A percentile compares a stretch with the other conserved stretches of the same genome.
Conservation (phyloP, 768 basidiomycete genomes). For the Podaxis sp. region DNA sequence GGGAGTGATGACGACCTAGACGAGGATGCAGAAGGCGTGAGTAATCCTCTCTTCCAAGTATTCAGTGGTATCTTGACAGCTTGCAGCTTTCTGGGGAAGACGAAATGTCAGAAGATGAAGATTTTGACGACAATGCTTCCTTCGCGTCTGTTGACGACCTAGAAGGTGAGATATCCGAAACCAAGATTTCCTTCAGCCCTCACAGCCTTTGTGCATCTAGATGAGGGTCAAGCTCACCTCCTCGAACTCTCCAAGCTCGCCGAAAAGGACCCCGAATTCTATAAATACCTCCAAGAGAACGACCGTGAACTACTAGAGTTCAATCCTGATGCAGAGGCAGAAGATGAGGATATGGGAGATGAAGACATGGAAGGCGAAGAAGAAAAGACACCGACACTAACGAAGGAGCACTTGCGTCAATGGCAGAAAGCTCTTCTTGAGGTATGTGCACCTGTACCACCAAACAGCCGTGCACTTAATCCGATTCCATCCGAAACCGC, state of each 20-base stretch:
- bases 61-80: constrained; percentile 8
- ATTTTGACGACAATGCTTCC: constrained; percentile 55
- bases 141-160: constrained; percentile 80
- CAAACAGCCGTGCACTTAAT: not conserved
- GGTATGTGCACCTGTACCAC: constrained; percentile 37
- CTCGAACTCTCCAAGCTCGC: constrained; percentile 84
- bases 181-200: not conserved
- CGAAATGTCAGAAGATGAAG: constrained; percentile 38
- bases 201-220: constrained; percentile 31
- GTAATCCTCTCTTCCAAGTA: constrained; percentile 7
- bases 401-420: constrained; percentile 62
- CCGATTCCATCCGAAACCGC: not conserved
- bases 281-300: constrained; percentile 95
- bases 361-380: constrained; percentile 47
- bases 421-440: constrained; percentile 93
- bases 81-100: constrained; percentile 24
- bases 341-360: constrained; percentile 43
- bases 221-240: constrained; percentile 74
- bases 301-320: constrained; percentile 91
- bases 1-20: constrained; percentile 51
- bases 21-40: constrained; percentile 24
- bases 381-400: constrained; percentile 59
- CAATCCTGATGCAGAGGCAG: constrained; percentile 41
- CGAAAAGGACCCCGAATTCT: constrained; percentile 98
- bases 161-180: constrained; percentile 39